Evolutionary conservation across 768 basidiomycete species (phyloP).

Genomic region (Leccinum ochraceum): DNA sequence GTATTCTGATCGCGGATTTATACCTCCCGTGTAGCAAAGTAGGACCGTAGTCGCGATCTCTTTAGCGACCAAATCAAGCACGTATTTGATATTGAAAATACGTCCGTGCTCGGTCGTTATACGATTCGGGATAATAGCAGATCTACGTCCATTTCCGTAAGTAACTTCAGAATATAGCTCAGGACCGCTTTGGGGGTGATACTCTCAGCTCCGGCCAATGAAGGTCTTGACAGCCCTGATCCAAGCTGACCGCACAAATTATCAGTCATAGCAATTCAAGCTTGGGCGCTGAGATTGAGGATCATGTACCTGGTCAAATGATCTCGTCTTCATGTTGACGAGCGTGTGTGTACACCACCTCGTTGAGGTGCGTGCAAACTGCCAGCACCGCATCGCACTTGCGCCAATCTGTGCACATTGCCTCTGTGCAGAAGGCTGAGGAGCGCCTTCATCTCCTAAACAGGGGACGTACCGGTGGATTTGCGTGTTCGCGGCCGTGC

Average conservation of each 20-base stretch:
- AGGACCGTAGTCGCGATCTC: constrained; percentile 25
- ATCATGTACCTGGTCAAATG: too few species aligned
- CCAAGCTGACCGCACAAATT: constrained; percentile 12
- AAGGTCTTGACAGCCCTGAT: constrained; percentile 20
- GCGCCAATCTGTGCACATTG: too few species aligned
- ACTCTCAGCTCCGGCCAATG: constrained; percentile 19
- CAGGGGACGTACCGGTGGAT: too few species aligned
- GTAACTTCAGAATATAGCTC: constrained; percentile 15
- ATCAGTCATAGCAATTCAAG: constrained; percentile 7
- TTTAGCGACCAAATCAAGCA: constrained; percentile 36
- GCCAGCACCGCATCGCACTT: too few species aligned
- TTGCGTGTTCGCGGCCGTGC: too few species aligned
- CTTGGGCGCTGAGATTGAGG: too few species aligned
- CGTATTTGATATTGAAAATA: constrained; percentile 35
- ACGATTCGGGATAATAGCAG: constrained; percentile 26
- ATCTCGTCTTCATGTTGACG: too few species aligned
- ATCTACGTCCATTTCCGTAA: constrained; percentile 31
- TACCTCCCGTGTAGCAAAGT: constrained; percentile 32
- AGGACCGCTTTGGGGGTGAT: constrained; percentile 19
- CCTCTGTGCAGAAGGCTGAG: too few species aligned
- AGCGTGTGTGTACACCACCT: too few species aligned
- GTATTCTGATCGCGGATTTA: constrained; percentile 30
- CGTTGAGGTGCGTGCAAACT: too few species aligned
- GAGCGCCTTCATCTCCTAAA: too few species aligned
- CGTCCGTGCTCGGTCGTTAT: constrained; percentile 29